Conservation (phyloP, 495 filamentous ascomycete genomes). For the Daldinia concentrica region DNA sequence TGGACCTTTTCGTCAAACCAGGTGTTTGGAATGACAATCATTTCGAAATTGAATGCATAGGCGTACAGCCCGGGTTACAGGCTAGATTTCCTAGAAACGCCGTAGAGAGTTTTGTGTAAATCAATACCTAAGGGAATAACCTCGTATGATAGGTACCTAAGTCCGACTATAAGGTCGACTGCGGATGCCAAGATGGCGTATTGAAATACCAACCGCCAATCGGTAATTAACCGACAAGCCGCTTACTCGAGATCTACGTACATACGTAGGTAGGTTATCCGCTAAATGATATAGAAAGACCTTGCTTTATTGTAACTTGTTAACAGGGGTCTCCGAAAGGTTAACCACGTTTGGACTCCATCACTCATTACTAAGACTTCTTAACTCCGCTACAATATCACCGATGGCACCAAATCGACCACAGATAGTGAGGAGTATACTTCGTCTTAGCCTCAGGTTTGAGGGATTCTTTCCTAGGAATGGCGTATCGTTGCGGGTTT, state of each 20-base stretch:
- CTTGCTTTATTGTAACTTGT: not conserved
- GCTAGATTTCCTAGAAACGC: not conserved
- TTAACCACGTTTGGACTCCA: not conserved
- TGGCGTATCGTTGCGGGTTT: no score
- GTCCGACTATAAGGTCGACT: not conserved
- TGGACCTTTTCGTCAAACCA: conserved; percentile 6
- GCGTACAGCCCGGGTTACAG: not conserved
- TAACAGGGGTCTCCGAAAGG: not conserved
- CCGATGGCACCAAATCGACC: not conserved
- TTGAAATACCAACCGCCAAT: not conserved
- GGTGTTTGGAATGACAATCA: not conserved
- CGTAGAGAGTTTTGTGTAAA: not conserved
- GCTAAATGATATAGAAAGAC: not conserved
- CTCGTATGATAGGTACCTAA: not conserved
- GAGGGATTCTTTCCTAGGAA: not conserved
- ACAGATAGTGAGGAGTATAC: not conserved
- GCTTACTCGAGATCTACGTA: not conserved
- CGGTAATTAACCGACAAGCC: not conserved
- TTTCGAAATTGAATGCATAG: not conserved
- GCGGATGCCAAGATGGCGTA: not conserved
- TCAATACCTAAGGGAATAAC: not conserved
- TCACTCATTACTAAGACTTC: not conserved
- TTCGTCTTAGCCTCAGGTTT: not conserved
- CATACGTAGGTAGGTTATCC: not conserved
- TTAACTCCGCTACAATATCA: not conserved